phyloP scores from a whole-genome alignment of 768 basidiomycete species.

The Hemileccinum impolitum region DNA sequence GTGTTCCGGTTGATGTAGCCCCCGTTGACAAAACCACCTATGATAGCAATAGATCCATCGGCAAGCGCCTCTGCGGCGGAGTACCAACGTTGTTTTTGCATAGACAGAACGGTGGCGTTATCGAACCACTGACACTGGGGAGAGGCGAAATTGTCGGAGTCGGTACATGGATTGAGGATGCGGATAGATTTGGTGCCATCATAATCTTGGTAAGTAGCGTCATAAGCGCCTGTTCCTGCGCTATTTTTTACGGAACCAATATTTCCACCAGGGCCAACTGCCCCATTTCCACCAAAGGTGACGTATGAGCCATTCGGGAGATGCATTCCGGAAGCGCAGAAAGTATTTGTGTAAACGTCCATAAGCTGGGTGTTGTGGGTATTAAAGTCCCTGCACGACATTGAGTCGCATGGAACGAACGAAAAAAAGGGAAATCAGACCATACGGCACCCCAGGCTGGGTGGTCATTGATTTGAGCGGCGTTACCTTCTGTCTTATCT shows the following conservation, averaged over 20 bases:
- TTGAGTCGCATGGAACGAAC: not conserved
- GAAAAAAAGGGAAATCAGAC: constrained; percentile 26
- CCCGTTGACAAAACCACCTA: constrained; percentile 77
- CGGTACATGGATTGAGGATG: constrained; percentile 72
- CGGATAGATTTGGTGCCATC: constrained; percentile 81
- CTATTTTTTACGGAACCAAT: constrained; percentile 49
- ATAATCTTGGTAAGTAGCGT: constrained; percentile 70
- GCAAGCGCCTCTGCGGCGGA: constrained; percentile 69
- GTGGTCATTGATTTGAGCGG: constrained; percentile 60
- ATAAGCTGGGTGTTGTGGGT: constrained; percentile 17
- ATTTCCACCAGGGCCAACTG: constrained; percentile 62
- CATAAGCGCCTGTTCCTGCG: constrained; percentile 50
- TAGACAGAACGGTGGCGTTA: constrained; percentile 53
- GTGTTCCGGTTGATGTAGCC: constrained; percentile 78
- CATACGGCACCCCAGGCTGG: constrained; percentile 74
- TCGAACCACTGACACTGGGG: constrained; percentile 71
- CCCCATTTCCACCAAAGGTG: constrained; percentile 77
- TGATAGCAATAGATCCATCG: constrained; percentile 75
- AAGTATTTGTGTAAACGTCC: constrained; percentile 60
- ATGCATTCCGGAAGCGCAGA: constrained; percentile 83
- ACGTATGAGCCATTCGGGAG: constrained; percentile 74
- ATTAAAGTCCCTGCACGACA: constrained; percentile 22
- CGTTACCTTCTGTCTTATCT: constrained; percentile 87
- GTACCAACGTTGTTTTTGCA: constrained; percentile 76
- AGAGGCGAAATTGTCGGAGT: constrained; percentile 43